Conservation (phyloP, 2,329 filamentous ascomycete genomes). For the Tothia fuscella region DNA sequence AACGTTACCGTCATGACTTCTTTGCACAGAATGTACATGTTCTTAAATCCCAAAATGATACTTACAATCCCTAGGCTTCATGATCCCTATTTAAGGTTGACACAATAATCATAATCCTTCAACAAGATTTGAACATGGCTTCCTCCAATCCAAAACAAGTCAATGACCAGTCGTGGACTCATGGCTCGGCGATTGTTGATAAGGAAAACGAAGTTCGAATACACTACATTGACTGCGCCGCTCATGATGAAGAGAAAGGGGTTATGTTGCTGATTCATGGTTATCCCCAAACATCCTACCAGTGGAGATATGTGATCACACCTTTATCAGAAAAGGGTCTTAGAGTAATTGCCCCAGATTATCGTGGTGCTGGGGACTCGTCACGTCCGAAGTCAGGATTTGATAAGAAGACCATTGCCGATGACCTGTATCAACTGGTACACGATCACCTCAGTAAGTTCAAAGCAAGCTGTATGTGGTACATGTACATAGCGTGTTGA, state of each 20-base stretch:
- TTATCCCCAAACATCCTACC: conserved; percentile 36
- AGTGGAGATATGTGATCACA: conserved; percentile 22
- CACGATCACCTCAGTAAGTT: conserved; percentile 19
- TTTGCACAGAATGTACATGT: too few relatives aligned
- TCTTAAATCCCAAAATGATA: too few relatives aligned
- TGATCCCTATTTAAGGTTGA: too few relatives aligned
- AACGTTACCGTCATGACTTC: too few relatives aligned
- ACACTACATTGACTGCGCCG: background rate
- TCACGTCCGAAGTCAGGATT: conserved; percentile 27
- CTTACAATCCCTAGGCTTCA: too few relatives aligned
- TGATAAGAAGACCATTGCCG: conserved; percentile 30
- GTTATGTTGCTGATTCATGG: conserved; percentile 35
- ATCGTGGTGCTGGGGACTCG: conserved; percentile 28
- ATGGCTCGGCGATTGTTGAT: too few relatives aligned
- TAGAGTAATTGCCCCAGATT: conserved; percentile 30
- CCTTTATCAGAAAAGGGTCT: conserved; percentile 25
- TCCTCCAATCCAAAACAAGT: too few relatives aligned
- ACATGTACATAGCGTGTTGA: too few relatives aligned
- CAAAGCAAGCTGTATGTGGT: too few relatives aligned
- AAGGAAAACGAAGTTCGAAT: conserved; percentile 4
- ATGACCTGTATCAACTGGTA: conserved; percentile 25
- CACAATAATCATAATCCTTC: too few relatives aligned
- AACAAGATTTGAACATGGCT: too few relatives aligned
- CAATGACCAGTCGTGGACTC: too few relatives aligned
- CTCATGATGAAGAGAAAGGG: conserved; percentile 17